Base-by-base conservation (phyloP, 345 rosid species). In the Firmiana major region DNA sequence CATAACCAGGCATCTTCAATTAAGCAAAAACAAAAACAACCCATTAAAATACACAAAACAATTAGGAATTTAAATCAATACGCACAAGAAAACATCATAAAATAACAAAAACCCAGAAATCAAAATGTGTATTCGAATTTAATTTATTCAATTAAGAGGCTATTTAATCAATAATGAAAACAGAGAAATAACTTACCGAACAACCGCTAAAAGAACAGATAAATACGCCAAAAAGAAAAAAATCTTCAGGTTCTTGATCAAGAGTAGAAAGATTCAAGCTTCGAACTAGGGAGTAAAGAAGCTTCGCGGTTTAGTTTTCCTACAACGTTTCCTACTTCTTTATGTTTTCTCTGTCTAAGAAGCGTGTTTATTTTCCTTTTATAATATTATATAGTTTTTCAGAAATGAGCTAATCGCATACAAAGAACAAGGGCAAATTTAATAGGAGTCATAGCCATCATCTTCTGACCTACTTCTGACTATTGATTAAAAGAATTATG, bases 61-160 rank as follows among this genome's bases (percentile, higher is more conserved):
- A 28, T n/a, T 22, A 71, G 9, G 60, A 24, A 71, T 31, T 71
- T 49, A 31, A 71, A 51, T 17, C 59, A 5, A 51, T 17, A 71
- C 74, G 45, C 60, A 51, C 15, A 51, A 31, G 7, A 71, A 51
- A 51, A 31, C 60, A 31, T 31, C 28, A 51, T 0, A 71, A 17
- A 28, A 71, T 28, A 71, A 71, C 28, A 49, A 71, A 51, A 71
- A 49, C 28, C 60, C 74, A 71, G 17, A 71, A 31, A 49, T 71
- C 60, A 51, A 49, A 71, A 49, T 31, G 43, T 49, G 9, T 28
- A 28, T 49, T 70, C 49, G 58, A 31, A 60, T 16, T 51, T 34
- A 24, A 51, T 71, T 31, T 28, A 17, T 49, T 17, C 59, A 71
- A 51, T 51, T 17, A 71, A 71, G 21, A 31, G 16, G 59, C 64